Conservation (phyloP, 257 asterid species). For the Henckelia pumila region DNA sequence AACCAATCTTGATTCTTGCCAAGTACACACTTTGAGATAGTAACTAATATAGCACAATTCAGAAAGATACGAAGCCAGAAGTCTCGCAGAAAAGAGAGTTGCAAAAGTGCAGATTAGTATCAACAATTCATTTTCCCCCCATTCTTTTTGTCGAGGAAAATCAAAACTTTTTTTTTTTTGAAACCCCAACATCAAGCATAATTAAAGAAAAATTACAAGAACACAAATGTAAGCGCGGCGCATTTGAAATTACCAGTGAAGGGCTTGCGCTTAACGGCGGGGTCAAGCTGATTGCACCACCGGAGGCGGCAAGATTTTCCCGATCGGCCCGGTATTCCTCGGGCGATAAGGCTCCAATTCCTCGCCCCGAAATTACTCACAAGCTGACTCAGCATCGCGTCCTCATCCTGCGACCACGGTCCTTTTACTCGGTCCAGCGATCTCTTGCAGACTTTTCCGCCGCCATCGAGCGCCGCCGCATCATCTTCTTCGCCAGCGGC, state of each 20-base stretch:
- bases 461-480: slow-evolving; percentile 18
- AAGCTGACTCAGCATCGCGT: slow-evolving; percentile 58
- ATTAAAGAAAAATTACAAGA: background rate
- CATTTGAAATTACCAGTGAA: slow-evolving; percentile 51
- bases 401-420: slow-evolving; percentile 94
- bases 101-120: background rate
- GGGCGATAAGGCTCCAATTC: slow-evolving; percentile 87
- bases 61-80: no score
- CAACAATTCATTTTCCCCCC: background rate
- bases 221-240: background rate
- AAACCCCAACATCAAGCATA: background rate
- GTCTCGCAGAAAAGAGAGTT: background rate
- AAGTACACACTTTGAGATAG: background rate
- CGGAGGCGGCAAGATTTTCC: slow-evolving; percentile 94
- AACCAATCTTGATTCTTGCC: background rate
- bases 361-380: slow-evolving; percentile 72
- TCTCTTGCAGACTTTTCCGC: slow-evolving; percentile 37
- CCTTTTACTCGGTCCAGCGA: slow-evolving; percentile 70
- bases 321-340: slow-evolving; percentile 85
- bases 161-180: background rate
- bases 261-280: slow-evolving; percentile 76
- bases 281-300: slow-evolving; percentile 97
- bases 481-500: slow-evolving; percentile 35
- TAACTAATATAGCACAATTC: no score
- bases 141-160: background rate